These are phyloP conservation scores for Auricularia cornea DNA, from an alignment of 768 basidiomycete species.

Conservation along the genomic window DNA sequence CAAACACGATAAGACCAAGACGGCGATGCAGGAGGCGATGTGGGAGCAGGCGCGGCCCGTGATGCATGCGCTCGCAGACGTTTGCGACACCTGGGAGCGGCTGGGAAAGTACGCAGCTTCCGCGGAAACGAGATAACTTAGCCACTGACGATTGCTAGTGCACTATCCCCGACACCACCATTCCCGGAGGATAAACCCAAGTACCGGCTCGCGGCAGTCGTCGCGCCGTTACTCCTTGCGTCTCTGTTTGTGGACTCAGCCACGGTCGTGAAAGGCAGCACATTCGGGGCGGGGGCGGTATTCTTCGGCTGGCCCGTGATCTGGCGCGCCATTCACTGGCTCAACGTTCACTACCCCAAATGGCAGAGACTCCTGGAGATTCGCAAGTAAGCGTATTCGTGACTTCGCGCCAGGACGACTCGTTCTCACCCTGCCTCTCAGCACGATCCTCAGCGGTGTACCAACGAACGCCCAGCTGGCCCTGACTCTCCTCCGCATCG, in stretches of 20 bases:
- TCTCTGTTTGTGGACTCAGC: conserved; percentile 22
- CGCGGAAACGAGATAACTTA: too few relatives aligned
- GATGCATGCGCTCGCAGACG: conserved; percentile 27
- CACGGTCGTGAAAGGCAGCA: conserved; percentile 22
- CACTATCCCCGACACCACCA: conserved; percentile 31
- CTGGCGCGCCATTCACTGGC: conserved; percentile 17
- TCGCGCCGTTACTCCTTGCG: conserved; percentile 22
- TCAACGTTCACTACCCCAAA: conserved; percentile 26
- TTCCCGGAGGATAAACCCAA: conserved; percentile 23
- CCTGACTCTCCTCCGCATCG: conserved; percentile 33
- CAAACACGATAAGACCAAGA: conserved; percentile 21
- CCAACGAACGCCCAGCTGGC: conserved; percentile 39
- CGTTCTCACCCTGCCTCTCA: conserved; percentile 1
- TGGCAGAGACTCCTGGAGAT: conserved; percentile 31
- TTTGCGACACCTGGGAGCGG: conserved; percentile 34
- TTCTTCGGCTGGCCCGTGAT: conserved; percentile 36
- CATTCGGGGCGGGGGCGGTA: conserved; percentile 25
- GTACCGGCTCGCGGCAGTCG: conserved; percentile 21
- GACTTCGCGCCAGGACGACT: too few relatives aligned
- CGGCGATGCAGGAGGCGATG: conserved; percentile 23
- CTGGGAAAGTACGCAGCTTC: conserved; percentile 13
- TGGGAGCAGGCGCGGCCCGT: conserved; percentile 28
- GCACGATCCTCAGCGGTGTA: conserved; percentile 30
- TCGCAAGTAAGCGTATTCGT: conserved; percentile 29
- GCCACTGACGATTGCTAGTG: conserved; percentile 14